Evolutionary conservation across 2,329 filamentous ascomycete species (phyloP), one percentile per base, ranked within the genome.

Genomic region (Fusarium abutilonis): DNA sequence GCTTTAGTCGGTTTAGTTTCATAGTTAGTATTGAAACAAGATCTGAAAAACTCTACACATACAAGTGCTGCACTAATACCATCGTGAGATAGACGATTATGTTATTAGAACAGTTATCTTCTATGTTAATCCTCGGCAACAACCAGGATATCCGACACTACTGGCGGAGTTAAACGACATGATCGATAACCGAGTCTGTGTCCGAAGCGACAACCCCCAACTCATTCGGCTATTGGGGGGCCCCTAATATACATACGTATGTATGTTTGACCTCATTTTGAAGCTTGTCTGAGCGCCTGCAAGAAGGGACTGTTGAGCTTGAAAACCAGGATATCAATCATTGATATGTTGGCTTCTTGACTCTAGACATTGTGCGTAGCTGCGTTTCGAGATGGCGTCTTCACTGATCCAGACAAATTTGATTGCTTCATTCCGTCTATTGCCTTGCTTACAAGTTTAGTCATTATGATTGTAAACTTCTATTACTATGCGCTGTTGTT

Each of bases 141-240:
- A 26, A 31, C 15, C 15, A 43, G 8, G 31, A 60, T 32, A 23
- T 43, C 56, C 38, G 55, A 47, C 41, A 47, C 55, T 54, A 34
- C 34, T 19, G 17, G 28, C 48, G 38, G 56, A 55, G 46, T 32
- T 39, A 23, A 54, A 26, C 10, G n/a, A 19, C 21, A 35, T 11
- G 26, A 52, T 43, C 34, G 26, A 52, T 44, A 19, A 52, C 26
- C 56, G 56, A 60, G 38, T 38, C 13, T 54, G 56, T 31, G 38
- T 17, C 56, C 49, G 55, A 60, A 60, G 48, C 42, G 55, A 60
- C 48, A 26, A 52, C 28, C 55, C 55, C 42, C 56, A 60, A 60
- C 40, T 35, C 32, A 17, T 39, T 48, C n/a, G 34, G 28, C 14
- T 21, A 32, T 45, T 44, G 52, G 53, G 50, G 55, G 29, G 19